Conservation (phyloP, 805 yeast species). For the Sugiyamaella boreocaroliniensis region DNA sequence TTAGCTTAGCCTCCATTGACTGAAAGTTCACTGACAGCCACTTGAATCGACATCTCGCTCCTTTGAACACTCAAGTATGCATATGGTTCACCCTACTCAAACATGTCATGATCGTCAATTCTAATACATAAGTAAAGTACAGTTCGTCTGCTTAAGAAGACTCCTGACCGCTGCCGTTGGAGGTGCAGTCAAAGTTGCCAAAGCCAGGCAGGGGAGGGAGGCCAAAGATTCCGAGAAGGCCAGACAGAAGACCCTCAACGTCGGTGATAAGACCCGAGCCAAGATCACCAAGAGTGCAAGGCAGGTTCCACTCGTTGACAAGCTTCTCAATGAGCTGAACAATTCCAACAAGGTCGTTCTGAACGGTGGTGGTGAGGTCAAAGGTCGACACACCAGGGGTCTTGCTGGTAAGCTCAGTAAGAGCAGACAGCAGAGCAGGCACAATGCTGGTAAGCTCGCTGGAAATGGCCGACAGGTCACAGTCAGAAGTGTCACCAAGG, state of each 20-base stretch:
- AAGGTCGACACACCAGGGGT: slow-evolving; percentile 3
- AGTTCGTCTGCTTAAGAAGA: background rate
- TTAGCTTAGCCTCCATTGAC: no score
- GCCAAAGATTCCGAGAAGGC: background rate
- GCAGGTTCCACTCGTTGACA: slow-evolving; percentile 3
- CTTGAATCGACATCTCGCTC: no score
- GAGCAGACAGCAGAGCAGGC: slow-evolving; percentile 2
- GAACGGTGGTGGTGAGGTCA: slow-evolving; percentile 4
- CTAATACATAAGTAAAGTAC: no score
- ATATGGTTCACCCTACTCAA: no score
- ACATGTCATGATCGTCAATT: no score
- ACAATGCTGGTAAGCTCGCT: background rate
- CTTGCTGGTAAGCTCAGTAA: slow-evolving; percentile 1
- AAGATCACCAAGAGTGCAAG: slow-evolving; percentile 1
- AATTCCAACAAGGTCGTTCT: slow-evolving; percentile 1
- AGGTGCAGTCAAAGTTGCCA: background rate
- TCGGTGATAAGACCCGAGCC: background rate
- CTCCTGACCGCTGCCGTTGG: background rate
- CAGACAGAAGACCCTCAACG: background rate
- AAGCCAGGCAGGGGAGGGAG: background rate
- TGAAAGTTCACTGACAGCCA: no score
- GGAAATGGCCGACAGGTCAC: slow-evolving; percentile 2
- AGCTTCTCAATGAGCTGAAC: slow-evolving; percentile 2
- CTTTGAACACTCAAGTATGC: no score
- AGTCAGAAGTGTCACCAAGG: slow-evolving; percentile 3